Evolutionary conservation across 768 basidiomycete species (phyloP).

Genomic region (Fomitopsis pulvina): DNA sequence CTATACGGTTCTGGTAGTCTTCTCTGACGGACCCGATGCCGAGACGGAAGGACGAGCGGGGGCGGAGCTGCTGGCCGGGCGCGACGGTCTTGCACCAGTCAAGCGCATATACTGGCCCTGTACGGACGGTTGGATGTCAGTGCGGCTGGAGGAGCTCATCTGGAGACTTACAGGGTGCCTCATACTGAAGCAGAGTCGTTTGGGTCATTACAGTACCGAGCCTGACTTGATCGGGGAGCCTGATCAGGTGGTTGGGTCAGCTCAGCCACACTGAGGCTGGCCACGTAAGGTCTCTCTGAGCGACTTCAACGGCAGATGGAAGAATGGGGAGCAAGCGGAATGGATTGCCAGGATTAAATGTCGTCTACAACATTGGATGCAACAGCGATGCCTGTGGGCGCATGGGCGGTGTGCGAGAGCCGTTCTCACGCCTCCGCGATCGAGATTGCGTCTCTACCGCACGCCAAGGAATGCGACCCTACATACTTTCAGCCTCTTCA

Average conservation of each 20-base stretch:
- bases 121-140: neutral
- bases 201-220: conserved; percentile 16
- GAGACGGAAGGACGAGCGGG: conserved; percentile 74
- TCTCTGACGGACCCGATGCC: conserved; percentile 83
- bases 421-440: too few species aligned
- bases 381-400: too few species aligned
- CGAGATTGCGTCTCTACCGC: too few species aligned
- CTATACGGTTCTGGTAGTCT: conserved; percentile 77
- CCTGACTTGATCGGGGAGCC: neutral
- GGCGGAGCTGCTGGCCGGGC: conserved; percentile 65
- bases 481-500: too few species aligned
- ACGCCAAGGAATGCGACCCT: too few species aligned
- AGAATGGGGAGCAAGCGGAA: too few species aligned
- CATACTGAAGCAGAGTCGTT: conserved; percentile 23
- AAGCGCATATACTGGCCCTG: conserved; percentile 82
- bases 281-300: too few species aligned
- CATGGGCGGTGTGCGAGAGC: too few species aligned
- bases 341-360: too few species aligned
- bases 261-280: too few species aligned
- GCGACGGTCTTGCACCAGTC: conserved; percentile 86
- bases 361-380: too few species aligned
- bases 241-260: neutral
- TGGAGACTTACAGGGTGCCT: conserved; percentile 22
- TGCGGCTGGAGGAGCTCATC: neutral
- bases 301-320: too few species aligned